Evolutionary conservation across 352 stramenopile genomes (phyloP).

Genomic region (Saprolegnia parasitica): DNA sequence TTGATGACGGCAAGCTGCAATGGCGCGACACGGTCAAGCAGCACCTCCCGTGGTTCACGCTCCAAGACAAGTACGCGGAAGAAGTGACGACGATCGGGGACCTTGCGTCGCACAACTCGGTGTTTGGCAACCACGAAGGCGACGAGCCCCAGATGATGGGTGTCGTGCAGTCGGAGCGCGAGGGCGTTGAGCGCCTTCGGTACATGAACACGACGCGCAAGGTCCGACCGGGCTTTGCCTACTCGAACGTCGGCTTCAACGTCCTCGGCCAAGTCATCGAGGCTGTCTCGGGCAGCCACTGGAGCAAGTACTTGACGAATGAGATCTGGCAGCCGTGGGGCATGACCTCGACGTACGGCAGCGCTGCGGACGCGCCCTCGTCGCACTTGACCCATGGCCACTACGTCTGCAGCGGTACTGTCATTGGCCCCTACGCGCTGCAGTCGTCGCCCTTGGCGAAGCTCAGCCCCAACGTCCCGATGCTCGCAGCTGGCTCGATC

Average conservation of each 20-base stretch:
- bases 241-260: conserved; percentile 55
- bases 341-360: conserved; percentile 51
- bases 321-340: conserved; percentile 48
- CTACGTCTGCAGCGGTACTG: conserved; percentile 40
- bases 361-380: conserved; percentile 32
- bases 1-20: conserved; percentile 48
- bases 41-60: conserved; percentile 44
- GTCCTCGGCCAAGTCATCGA: conserved; percentile 61
- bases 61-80: conserved; percentile 61
- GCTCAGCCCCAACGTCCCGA: neutral
- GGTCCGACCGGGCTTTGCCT: conserved; percentile 45
- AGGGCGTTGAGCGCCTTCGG: conserved; percentile 35
- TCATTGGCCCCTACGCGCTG: conserved; percentile 44
- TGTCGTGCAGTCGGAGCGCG: conserved; percentile 38
- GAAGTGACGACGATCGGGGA: conserved; percentile 46
- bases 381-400: conserved; percentile 42
- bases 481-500: conserved; percentile 42
- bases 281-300: conserved; percentile 39
- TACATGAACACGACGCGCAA: conserved; percentile 42
- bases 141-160: conserved; percentile 25
- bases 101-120: conserved; percentile 59
- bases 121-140: conserved; percentile 39
- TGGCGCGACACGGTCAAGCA: conserved; percentile 55
- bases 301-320: conserved; percentile 47
- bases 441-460: neutral